Conservation (phyloP, 768 basidiomycete genomes). For the Pleurotus eryngii region DNA sequence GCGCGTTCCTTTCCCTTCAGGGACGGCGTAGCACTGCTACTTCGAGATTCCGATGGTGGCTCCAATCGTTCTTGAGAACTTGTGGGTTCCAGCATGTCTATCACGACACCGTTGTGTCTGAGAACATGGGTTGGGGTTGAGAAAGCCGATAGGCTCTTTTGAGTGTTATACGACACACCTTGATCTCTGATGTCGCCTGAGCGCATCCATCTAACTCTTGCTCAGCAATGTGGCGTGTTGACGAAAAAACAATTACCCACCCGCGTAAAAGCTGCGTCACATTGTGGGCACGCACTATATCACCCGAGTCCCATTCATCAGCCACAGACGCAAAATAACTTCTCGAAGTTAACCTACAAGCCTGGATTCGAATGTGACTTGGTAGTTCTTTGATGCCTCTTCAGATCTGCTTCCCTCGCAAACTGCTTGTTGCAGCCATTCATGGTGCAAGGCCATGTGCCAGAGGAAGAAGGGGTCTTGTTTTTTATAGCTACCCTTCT, state of each 20-base stretch:
- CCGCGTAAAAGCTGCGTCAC: conserved; percentile 76
- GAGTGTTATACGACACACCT: conserved; percentile 40
- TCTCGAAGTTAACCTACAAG: conserved; percentile 45
- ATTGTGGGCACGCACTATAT: conserved; percentile 69
- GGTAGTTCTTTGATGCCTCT: conserved; percentile 78
- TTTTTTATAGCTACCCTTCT: conserved; percentile 24
- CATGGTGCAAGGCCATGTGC: conserved; percentile 78
- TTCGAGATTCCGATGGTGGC: conserved; percentile 42
- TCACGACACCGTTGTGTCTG: conserved; percentile 67
- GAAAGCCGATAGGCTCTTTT: conserved; percentile 3
- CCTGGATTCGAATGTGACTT: conserved; percentile 72
- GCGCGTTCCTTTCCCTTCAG: conserved; percentile 37
- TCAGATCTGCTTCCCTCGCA: conserved; percentile 78
- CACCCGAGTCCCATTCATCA: conserved; percentile 1
- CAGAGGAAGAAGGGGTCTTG: conserved; percentile 48
- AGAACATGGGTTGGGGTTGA: conserved; percentile 5
- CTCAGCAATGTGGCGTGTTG: background rate
- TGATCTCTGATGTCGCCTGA: conserved; percentile 78
- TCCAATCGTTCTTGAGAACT: conserved; percentile 29
- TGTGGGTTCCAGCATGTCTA: conserved; percentile 42
- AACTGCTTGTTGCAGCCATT: conserved; percentile 81
- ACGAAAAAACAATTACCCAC: conserved; percentile 37
- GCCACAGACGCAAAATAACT: conserved; percentile 12
- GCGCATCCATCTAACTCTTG: conserved; percentile 63
- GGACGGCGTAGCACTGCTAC: conserved; percentile 48